phyloP scores from a whole-genome alignment of 1,284 basidiomycete genomes.

The Xerocomus nothofagi region DNA sequence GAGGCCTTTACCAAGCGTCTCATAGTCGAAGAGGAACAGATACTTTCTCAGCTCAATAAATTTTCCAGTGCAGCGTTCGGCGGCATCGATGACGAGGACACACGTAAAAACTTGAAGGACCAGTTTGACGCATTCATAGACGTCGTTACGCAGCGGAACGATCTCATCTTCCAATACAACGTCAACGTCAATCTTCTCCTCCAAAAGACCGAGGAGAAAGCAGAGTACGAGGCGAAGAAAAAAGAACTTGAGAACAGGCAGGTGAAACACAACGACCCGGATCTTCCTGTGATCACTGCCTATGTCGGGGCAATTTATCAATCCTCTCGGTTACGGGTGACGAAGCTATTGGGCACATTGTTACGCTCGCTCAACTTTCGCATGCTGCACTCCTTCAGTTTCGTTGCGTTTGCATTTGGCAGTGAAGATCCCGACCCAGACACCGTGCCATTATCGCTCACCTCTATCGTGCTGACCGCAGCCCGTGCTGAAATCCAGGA shows the following conservation, averaged over 20 bases:
- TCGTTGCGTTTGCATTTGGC: not conserved
- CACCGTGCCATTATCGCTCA: not conserved
- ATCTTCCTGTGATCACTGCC: not conserved
- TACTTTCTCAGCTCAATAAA: not conserved
- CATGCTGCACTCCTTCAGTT: not conserved
- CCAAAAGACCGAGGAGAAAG: not conserved
- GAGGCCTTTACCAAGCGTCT: not conserved
- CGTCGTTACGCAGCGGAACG: not conserved
- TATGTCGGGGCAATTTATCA: not conserved
- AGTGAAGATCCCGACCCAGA: not conserved
- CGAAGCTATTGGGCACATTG: not conserved
- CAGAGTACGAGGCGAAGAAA: not conserved
- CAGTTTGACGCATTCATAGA: not conserved
- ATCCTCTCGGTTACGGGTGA: not conserved
- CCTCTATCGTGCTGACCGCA: not conserved
- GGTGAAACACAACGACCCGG: not conserved
- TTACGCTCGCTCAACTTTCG: not conserved
- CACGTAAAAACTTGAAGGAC: not conserved
- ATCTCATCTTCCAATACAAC: not conserved
- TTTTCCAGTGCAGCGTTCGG: not conserved
- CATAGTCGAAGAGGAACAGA: not conserved
- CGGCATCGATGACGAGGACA: too few relatives aligned
- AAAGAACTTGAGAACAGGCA: not conserved
- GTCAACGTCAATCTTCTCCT: not conserved
- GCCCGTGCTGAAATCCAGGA: not conserved